Evolutionary conservation across 2,329 filamentous ascomycete genomes (phyloP), one percentile per base, ranked within the genome.

Genomic region (Arthrobotrys sinensis): DNA sequence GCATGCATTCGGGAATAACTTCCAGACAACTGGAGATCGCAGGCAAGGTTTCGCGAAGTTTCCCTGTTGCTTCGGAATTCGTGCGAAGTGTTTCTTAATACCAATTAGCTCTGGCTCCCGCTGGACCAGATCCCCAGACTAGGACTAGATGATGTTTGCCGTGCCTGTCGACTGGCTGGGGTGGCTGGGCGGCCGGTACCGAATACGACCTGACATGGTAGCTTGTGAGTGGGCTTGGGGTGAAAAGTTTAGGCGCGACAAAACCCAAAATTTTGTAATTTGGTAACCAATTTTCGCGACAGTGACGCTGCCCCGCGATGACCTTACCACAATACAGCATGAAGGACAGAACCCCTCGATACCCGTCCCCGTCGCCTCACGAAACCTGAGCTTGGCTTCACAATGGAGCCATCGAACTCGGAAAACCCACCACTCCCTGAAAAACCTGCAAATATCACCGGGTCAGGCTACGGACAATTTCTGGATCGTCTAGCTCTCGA

Each of bases 1-100:
- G 63, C 45, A 62, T 36, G 63, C 63, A 50, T 75, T 68, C 43
- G 53, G 70, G 53, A 48, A 66, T 28, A 60, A 40, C 38, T 67
- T 66, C 52, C 50, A 66, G 43, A 52, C 43, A 19, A 19, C 4
- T 12, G 55, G 53, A 38, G 50, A 50, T 43, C 40, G 48, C 14
- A 14, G 40, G 66, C 14, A 62, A 62, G 45, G n/a, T 55, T 52
- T 46, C 57, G 19, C 60, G 40, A n/a, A 10, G 12, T 24, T 16
- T 11, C 55, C 55, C 24, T 57, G 19, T 45, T 24, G 11, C 43
- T 70, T 70, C 66, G 66, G 66, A 64, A 64, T 34, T 11, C 16
- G 57, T 16, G 55, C 55, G 68, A 64, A 43, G 12, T 14, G 40
- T 10, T 48, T 53, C 32, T 60, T 48, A 14, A 36, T 69, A 21